Conservation (phyloP, 2,329 filamentous ascomycete species). For the Fusarium graminum region DNA sequence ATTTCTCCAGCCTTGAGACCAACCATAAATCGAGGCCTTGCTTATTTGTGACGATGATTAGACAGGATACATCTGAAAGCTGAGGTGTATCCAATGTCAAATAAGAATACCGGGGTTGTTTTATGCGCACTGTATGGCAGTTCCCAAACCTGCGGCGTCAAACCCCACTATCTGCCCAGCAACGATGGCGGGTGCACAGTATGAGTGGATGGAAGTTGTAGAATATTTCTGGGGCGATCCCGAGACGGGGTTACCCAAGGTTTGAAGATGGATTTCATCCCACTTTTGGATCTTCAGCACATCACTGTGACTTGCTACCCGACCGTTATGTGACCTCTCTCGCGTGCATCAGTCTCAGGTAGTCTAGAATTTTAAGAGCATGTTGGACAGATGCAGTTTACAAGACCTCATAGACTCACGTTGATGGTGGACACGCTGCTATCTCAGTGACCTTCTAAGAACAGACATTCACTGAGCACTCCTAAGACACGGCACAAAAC, state of each 20-base stretch:
- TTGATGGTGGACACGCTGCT: slow-evolving; percentile 16
- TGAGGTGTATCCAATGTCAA: slow-evolving; percentile 2
- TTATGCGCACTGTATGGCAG: slow-evolving; percentile 28
- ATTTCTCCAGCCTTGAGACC: slow-evolving; percentile 6
- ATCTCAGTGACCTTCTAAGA: background rate
- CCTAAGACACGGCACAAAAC: background rate
- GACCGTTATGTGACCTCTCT: background rate
- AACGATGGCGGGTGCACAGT: slow-evolving; percentile 12
- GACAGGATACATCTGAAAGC: slow-evolving; percentile 7
- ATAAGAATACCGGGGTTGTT: background rate
- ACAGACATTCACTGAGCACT: background rate
- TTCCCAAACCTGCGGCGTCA: slow-evolving; percentile 6
- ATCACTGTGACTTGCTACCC: slow-evolving; percentile 5
- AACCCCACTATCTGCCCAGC: slow-evolving; percentile 28
- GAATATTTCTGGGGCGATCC: background rate
- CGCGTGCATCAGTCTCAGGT: background rate
- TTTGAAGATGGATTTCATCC: slow-evolving; percentile 5
- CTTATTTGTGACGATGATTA: slow-evolving; percentile 19
- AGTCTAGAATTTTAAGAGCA: background rate
- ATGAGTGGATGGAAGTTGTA: background rate
- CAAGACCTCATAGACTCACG: background rate
- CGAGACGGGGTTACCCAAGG: background rate
- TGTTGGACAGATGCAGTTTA: background rate
- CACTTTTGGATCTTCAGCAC: background rate
- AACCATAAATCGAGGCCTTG: slow-evolving; percentile 29